Conservation (phyloP, 2,329 filamentous ascomycete species). For the Aspergillus nomiae region DNA sequence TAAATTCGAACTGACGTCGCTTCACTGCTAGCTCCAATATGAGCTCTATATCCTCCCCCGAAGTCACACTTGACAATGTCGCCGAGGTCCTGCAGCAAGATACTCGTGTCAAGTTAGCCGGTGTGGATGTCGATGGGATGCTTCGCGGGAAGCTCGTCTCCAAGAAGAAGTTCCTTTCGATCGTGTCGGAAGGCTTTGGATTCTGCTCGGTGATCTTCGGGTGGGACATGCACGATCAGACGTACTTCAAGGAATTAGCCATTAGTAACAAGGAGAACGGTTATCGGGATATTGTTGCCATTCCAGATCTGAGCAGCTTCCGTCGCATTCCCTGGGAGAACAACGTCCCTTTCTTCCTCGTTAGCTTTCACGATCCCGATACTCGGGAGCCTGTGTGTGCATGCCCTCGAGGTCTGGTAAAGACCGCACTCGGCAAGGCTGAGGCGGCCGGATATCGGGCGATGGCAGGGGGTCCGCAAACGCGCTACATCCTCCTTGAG, state of each 20-base stretch:
- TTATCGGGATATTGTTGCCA: slow-evolving; percentile 80
- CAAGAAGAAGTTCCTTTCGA: slow-evolving; percentile 87
- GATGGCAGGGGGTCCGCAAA: slow-evolving; percentile 78
- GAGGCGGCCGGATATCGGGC: slow-evolving; percentile 71
- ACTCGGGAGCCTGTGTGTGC: slow-evolving; percentile 70
- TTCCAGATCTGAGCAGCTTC: slow-evolving; percentile 76
- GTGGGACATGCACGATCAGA: slow-evolving; percentile 96
- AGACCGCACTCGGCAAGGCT: slow-evolving; percentile 67
- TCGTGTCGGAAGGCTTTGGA: slow-evolving; percentile 79
- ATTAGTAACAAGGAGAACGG: slow-evolving; percentile 91
- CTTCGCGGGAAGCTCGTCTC: slow-evolving; percentile 88
- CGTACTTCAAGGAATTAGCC: slow-evolving; percentile 80
- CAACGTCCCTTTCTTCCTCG: slow-evolving; percentile 80
- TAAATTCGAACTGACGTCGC: background rate
- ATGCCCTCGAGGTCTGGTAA: slow-evolving; percentile 77
- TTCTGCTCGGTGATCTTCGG: slow-evolving; percentile 95
- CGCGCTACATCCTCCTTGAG: background rate
- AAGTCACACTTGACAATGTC: slow-evolving; percentile 63
- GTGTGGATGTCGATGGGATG: slow-evolving; percentile 82
- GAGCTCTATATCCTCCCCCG: slow-evolving; percentile 6
- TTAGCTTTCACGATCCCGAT: slow-evolving; percentile 82
- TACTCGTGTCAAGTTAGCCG: slow-evolving; percentile 81
- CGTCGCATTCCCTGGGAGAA: slow-evolving; percentile 89
- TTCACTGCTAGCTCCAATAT: background rate
- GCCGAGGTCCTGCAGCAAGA: slow-evolving; percentile 69